Conservation (phyloP, 139 green algal genomes). For the Volvox africanus region DNA sequence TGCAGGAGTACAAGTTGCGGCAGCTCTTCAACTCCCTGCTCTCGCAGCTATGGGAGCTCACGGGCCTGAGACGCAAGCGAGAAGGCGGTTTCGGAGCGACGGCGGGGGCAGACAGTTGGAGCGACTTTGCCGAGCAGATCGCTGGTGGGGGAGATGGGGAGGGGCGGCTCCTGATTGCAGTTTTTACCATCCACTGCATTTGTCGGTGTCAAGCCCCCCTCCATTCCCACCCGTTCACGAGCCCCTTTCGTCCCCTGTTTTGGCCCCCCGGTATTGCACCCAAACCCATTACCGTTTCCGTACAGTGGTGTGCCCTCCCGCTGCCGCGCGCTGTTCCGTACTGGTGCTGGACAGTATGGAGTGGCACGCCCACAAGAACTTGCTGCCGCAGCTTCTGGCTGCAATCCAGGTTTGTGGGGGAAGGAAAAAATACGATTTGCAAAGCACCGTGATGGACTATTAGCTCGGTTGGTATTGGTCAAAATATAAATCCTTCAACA, state of each 20-base stretch:
- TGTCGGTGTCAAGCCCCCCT: too few species aligned
- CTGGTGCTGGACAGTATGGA: constrained; percentile 39
- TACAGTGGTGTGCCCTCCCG: constrained; percentile 12
- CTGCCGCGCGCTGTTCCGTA: background rate
- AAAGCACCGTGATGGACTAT: too few species aligned
- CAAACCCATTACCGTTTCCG: background rate
- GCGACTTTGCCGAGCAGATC: constrained; percentile 33
- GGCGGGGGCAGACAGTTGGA: constrained; percentile 42
- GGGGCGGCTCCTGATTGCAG: too few species aligned
- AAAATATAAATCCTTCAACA: too few species aligned
- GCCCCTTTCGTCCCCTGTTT: too few species aligned
- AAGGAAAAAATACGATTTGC: too few species aligned
- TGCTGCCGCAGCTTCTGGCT: constrained; percentile 48
- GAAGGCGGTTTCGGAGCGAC: constrained; percentile 32
- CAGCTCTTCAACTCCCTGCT: constrained; percentile 28
- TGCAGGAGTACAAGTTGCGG: constrained; percentile 44
- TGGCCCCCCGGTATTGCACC: too few species aligned
- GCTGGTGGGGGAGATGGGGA: background rate
- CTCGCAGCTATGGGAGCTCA: constrained; percentile 30
- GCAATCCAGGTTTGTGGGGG: background rate
- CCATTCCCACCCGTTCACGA: too few species aligned
- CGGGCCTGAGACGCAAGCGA: constrained; percentile 23
- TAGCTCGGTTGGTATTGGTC: too few species aligned
- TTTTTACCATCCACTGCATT: too few species aligned
- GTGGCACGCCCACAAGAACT: constrained; percentile 36